Conservation (phyloP, 2,329 filamentous ascomycete species). For the Karstenula rhodostoma region DNA sequence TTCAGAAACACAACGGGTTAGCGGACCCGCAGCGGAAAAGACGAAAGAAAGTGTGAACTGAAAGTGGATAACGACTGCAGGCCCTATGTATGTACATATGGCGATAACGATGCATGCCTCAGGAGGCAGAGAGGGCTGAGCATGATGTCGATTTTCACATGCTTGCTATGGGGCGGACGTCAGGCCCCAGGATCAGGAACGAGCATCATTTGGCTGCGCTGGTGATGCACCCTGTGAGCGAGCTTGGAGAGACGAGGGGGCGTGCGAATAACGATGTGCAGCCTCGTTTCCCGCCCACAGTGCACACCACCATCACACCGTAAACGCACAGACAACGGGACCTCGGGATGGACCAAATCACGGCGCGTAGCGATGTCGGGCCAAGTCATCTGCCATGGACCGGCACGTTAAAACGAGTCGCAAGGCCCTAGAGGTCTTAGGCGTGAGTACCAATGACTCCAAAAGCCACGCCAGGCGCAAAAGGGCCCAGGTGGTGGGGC, state of each 20-base stretch:
- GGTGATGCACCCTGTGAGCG: constrained; percentile 33
- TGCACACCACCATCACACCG: constrained; percentile 28
- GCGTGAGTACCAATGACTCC: not conserved
- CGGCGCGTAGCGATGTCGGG: constrained; percentile 38
- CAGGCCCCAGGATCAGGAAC: constrained; percentile 20
- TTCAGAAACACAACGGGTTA: constrained; percentile 22
- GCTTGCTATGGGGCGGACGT: constrained; percentile 20
- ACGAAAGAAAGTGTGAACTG: constrained; percentile 17
- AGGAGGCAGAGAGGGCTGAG: constrained; percentile 23
- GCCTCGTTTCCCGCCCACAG: constrained; percentile 37
- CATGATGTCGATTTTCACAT: constrained; percentile 41
- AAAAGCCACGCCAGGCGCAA: not conserved
- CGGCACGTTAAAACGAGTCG: constrained; percentile 7
- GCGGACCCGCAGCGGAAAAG: constrained; percentile 23
- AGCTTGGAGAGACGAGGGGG: constrained; percentile 24
- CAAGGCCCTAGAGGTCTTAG: constrained; percentile 11
- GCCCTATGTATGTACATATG: constrained; percentile 36
- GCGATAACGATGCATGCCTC: constrained; percentile 12
- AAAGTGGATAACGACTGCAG: constrained; percentile 20
- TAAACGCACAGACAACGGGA: constrained; percentile 33
- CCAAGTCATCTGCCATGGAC: constrained; percentile 26
- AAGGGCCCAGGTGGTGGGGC: not conserved
- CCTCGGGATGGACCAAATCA: constrained; percentile 44
- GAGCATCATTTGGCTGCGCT: constrained; percentile 32
- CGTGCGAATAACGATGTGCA: constrained; percentile 34